A percentile compares a stretch with the other conserved stretches of the same genome.
phyloP scores from a whole-genome alignment of 2,329 filamentous ascomycete genomes.

The Leptosphaerulina australis region DNA sequence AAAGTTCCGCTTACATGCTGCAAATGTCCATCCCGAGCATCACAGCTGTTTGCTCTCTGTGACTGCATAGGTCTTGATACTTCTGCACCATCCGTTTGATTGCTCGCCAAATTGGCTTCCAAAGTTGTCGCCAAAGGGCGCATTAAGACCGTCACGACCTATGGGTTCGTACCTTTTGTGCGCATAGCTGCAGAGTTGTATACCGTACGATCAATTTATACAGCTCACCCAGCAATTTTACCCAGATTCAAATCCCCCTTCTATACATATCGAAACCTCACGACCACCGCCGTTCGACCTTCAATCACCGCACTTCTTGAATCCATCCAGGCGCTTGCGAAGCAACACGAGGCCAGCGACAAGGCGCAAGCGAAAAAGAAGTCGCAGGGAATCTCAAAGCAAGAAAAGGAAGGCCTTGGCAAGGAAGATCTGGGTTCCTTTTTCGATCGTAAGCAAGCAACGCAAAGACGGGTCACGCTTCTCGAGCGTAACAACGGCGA shows the following conservation, averaged over 20 bases:
- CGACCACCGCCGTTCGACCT: slow-evolving; percentile 1
- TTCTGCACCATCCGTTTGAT: slow-evolving; percentile 17
- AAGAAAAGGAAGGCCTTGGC: neutral
- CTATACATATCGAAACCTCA: neutral
- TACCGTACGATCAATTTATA: slow-evolving; percentile 10
- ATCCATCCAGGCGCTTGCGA: neutral
- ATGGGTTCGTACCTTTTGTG: slow-evolving; percentile 18
- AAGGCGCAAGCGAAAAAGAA: neutral
- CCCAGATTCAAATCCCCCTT: neutral
- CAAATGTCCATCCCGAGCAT: neutral
- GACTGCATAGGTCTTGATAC: slow-evolving; percentile 8
- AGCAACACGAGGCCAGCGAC: neutral
- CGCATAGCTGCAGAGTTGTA: slow-evolving; percentile 11
- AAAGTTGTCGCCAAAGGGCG: slow-evolving; percentile 29
- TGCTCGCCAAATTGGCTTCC: slow-evolving; percentile 41
- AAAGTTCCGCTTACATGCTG: slow-evolving; percentile 14
- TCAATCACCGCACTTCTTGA: neutral
- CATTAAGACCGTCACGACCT: slow-evolving; percentile 35
- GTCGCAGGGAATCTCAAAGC: neutral
- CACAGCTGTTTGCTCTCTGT: slow-evolving; percentile 3
- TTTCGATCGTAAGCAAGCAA: neutral
- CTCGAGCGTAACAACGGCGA: slow-evolving; percentile 17
- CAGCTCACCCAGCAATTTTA: slow-evolving; percentile 1
- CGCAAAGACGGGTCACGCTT: neutral
- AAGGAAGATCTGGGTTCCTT: neutral